Evolutionary conservation across 2,329 filamentous ascomycete genomes (phyloP).

Genomic region (Penicillium griseofulvum): DNA sequence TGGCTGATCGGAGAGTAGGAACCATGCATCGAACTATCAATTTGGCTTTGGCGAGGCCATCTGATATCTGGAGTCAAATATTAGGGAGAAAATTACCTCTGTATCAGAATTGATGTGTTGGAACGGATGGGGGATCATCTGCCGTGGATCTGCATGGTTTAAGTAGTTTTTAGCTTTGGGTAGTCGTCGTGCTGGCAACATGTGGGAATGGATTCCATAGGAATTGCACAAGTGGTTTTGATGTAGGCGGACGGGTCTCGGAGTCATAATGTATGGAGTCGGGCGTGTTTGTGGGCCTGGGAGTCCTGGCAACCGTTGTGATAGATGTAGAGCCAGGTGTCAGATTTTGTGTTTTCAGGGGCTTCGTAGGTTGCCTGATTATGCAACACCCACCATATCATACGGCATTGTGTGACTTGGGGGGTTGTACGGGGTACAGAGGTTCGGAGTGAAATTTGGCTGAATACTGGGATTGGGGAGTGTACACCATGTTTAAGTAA

Average conservation of each 20-base stretch:
- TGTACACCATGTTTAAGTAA: background rate
- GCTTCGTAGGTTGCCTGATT: conserved; percentile 1
- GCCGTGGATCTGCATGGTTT: conserved; percentile 9
- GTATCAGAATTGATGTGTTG: conserved; percentile 13
- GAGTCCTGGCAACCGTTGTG: conserved; percentile 11
- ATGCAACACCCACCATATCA: background rate
- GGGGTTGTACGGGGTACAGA: background rate
- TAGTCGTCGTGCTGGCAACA: conserved; percentile 2
- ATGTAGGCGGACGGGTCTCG: conserved; percentile 5
- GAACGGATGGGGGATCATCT: conserved; percentile 1
- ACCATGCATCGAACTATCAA: conserved; percentile 2
- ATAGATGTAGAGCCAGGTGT: conserved; percentile 4
- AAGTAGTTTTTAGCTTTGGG: conserved; percentile 2
- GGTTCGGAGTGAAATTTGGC: background rate
- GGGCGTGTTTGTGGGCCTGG: conserved; percentile 1
- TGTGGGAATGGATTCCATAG: conserved; percentile 8
- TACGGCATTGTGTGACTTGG: background rate
- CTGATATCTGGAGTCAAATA: background rate
- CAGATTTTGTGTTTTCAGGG: conserved; percentile 4
- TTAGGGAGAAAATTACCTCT: conserved; percentile 8
- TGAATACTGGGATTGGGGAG: background rate
- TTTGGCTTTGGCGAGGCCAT: background rate
- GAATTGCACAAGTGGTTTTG: background rate
- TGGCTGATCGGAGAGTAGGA: background rate
- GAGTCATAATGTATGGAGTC: conserved; percentile 9